Percentiles rank a stretch among this genome's conserved stretches.
phyloP scores from a whole-genome alignment of 1,284 basidiomycete species.

The Fomitopsis schrenkii region DNA sequence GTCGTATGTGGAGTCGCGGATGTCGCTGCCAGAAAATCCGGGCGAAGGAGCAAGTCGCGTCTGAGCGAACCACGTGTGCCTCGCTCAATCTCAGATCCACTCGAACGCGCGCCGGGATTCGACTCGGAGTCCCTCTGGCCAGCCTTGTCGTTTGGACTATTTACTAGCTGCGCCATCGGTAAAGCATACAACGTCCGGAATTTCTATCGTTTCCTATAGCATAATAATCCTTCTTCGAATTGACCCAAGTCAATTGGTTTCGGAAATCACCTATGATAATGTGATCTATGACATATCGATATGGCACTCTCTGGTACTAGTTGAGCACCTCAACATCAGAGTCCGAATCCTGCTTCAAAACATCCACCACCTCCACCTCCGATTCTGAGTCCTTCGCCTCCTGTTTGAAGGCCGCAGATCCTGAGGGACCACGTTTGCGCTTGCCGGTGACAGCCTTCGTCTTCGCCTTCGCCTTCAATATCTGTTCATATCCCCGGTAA shows the following conservation, averaged over 20 bases:
- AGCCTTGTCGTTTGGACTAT: too few species aligned
- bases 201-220: too few species aligned
- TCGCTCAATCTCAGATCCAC: background rate
- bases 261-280: too few species aligned
- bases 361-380: background rate
- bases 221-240: too few species aligned
- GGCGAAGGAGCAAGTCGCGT: background rate
- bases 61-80: background rate
- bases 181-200: too few species aligned
- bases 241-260: too few species aligned
- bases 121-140: too few species aligned
- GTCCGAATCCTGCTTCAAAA: background rate
- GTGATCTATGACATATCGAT: too few species aligned
- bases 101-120: background rate
- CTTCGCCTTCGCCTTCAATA: background rate
- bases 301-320: background rate
- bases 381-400: background rate
- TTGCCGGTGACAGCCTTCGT: background rate
- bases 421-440: background rate
- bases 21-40: conserved; percentile 3
- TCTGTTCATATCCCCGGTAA: background rate
- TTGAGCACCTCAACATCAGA: background rate
- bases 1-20: conserved; percentile 9
- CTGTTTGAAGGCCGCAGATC: background rate
- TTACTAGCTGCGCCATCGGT: too few species aligned